Base-by-base conservation (phyloP, 2,329 filamentous ascomycete species). In the Fusarium sp. region DNA sequence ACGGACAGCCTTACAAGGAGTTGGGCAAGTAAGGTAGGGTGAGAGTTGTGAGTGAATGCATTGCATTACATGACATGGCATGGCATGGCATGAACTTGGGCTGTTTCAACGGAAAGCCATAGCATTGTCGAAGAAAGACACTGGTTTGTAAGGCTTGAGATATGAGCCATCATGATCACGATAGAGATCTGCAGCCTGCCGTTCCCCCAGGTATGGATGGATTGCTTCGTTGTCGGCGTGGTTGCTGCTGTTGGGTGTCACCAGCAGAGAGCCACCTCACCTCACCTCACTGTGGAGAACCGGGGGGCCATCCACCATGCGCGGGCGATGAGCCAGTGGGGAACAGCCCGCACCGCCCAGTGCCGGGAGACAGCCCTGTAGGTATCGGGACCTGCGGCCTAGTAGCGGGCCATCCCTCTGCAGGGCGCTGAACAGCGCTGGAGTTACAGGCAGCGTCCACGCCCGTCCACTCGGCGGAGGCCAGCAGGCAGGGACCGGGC, bases 341-440 rank as follows among this genome's bases (percentile, higher is more conserved):
- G 70, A 36, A 59, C 20, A 25, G 60, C 47, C 47, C 54, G 22
- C 47, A 6, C 54, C 63, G 35, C n/a, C 33, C 63, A 60, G 33
- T 61, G 33, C 56, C 56, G 56, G 54, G 27, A 59, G 74, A 69
- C 47, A 68, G 64, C 70, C 64, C 59, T 72, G 65, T 65, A 69
- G 13, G 56, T 45, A 58, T 57, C 25, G 62, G 62, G 62, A 40
- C 38, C 40, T 47, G 42, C 33, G 50, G 61, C 50, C 50, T 27
- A 45, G 42, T 35, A 58, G 65, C 50, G 47, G 52, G 35, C 50
- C 36, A 22, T 50, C 35, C 25, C 61, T 35, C 54, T 65, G 52
- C 56, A 75, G 70, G 66, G 73, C 73, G 66, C 74, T 68, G 60
- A 47, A 63, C 38, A 65, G 71, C 71, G 71, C 68, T 74, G 71